Conservation (phyloP, 257 asterid species). For the Penstemon barbatus region DNA sequence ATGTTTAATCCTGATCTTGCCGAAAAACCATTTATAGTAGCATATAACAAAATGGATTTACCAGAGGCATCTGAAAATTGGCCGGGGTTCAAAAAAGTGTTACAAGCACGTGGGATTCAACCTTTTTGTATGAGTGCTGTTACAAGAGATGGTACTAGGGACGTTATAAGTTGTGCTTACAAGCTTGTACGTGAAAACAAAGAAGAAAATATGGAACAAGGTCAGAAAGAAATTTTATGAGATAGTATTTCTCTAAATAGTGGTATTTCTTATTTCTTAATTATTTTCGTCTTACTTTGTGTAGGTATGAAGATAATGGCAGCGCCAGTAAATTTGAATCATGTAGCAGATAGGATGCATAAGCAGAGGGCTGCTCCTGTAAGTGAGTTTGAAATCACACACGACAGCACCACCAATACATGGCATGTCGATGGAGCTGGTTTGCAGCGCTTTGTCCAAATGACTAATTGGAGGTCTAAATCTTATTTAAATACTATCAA, state of each 20-base stretch:
- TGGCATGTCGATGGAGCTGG: slow-evolving; percentile 88
- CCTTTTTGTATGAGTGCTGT: slow-evolving; percentile 91
- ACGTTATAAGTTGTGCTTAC: slow-evolving; percentile 68
- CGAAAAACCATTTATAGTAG: slow-evolving; percentile 83
- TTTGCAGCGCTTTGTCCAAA: slow-evolving; percentile 89
- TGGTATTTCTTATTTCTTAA: slow-evolving; percentile 3
- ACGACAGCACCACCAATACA: slow-evolving; percentile 46
- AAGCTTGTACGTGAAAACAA: slow-evolving; percentile 52
- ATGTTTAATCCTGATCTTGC: slow-evolving; percentile 91
- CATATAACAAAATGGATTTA: slow-evolving; percentile 91
- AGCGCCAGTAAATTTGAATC: slow-evolving; percentile 49
- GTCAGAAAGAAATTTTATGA: slow-evolving; percentile 30
- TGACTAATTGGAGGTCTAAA: slow-evolving; percentile 96
- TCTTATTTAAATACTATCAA: not conserved
- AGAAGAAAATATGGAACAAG: slow-evolving; percentile 49
- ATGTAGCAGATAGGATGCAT: slow-evolving; percentile 68
- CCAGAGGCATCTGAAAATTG: slow-evolving; percentile 84
- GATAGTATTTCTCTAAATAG: no score
- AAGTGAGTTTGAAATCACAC: slow-evolving; percentile 74
- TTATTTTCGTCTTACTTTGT: not conserved
- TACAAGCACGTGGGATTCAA: slow-evolving; percentile 66
- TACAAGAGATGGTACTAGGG: slow-evolving; percentile 76
- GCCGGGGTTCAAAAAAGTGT: slow-evolving; percentile 61
- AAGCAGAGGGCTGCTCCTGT: slow-evolving; percentile 74
- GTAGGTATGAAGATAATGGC: slow-evolving; percentile 34